These are phyloP conservation scores for Fusarium tupiense DNA, from an alignment of 2,329 filamentous ascomycete genomes.

Conservation along the genomic window DNA sequence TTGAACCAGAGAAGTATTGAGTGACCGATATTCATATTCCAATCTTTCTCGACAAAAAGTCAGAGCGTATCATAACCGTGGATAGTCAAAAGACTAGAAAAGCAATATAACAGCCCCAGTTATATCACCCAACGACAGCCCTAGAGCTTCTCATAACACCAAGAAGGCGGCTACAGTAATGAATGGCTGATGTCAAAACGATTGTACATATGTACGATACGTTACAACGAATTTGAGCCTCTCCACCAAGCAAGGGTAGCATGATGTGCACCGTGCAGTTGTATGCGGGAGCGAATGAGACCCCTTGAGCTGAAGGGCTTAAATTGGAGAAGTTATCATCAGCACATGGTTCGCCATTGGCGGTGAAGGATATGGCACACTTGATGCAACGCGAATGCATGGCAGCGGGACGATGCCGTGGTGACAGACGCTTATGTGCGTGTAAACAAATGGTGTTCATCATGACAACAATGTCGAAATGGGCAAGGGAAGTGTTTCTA, in stretches of 20 bases:
- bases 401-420: conserved; percentile 38
- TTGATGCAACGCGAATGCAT: conserved; percentile 35
- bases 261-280: not conserved
- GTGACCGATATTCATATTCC: not conserved
- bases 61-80: not conserved
- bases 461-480: conserved; percentile 33
- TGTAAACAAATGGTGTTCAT: conserved; percentile 42
- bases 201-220: conserved; percentile 10
- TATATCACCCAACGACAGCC: not conserved
- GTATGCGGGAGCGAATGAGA: conserved; percentile 22
- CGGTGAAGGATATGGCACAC: conserved; percentile 21
- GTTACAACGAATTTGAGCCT: conserved; percentile 6
- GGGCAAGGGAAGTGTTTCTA: not conserved
- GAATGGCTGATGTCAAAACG: not conserved
- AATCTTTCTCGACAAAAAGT: not conserved
- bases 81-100: not conserved
- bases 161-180: conserved; percentile 9
- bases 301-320: not conserved
- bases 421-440: conserved; percentile 40
- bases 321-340: conserved; percentile 11
- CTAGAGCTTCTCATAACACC: not conserved
- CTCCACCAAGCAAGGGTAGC: not conserved
- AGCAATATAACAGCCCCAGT: not conserved
- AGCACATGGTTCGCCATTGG: conserved; percentile 33
- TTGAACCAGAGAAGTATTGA: not conserved